Base-by-base conservation (phyloP, 2,329 filamentous ascomycete genomes). In the Biscogniauxia marginata region DNA sequence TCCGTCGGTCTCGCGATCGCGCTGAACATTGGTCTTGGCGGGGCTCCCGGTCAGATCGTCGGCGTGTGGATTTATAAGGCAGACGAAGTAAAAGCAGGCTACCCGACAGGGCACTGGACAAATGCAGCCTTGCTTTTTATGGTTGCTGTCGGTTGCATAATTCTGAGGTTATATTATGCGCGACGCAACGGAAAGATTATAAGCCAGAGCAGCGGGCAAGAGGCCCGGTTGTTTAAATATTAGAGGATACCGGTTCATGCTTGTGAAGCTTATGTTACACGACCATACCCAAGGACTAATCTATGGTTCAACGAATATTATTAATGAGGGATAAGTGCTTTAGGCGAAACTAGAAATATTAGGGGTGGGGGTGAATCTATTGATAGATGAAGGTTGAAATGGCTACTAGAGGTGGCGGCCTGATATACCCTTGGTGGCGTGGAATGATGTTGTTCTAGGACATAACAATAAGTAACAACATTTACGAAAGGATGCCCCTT, bases 1-100 rank as follows among this genome's bases (percentile, higher is more conserved):
- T 80, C 86, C 0, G 83, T 84, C 0, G 87, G 87, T 0, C 77
- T 91, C 21, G 87, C 87, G 1, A 87, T 90, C 55, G 88, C 87
- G 1, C 72, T 91, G 56, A 90, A 90, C 60, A 82, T 90, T 13
- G 85, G 83, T 1, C 78, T 88, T 21, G 79, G 79, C 49, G 87
- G 85, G 0, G 87, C 86, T 0, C 79, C 86, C 0, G 87, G 88
- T 0, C 87, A 90, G 69, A 90, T 90, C 47, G 81, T 84, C 0
- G 88, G 87, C 0, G 85, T 89, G 1, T 90, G 86, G 85, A 89
- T 89, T 57, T 90, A 90, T 72, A 87, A 87, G 66, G 76, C 81
- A 0, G 72, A 82, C 20, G 85, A 90, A 69, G 80, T 78, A 18
- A 70, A 73, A 21, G 71, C 63, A 16, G 87, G 87, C 0, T 90